A percentile compares a stretch with the other conserved stretches of the same genome.
Conservation (phyloP, 2,329 filamentous ascomycete genomes). For the Fusarium sp. region DNA sequence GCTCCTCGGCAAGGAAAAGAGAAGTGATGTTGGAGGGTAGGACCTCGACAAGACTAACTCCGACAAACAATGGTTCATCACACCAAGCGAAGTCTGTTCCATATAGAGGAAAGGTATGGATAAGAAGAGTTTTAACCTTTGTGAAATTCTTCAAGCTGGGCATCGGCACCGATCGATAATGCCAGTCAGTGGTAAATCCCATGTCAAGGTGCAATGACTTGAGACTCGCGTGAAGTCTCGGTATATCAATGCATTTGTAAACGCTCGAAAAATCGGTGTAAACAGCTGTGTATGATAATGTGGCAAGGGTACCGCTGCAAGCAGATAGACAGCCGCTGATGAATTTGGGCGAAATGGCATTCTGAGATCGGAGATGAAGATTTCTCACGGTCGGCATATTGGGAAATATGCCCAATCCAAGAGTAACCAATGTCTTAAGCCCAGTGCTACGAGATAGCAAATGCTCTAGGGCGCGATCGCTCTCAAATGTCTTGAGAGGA, state of each 20-base stretch:
- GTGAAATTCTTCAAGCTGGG: slow-evolving; percentile 1
- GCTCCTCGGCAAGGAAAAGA: not conserved
- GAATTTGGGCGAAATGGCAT: rapidly evolving
- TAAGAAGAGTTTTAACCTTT: not conserved
- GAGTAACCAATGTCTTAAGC: not conserved
- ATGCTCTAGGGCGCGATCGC: rapidly evolving
- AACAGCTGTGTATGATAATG: not conserved
- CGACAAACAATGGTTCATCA: rapidly evolving
- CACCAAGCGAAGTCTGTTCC: rapidly evolving
- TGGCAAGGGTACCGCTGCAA: not conserved
- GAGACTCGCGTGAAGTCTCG: not conserved
- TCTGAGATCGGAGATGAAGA: not conserved
- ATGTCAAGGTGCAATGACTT: not conserved
- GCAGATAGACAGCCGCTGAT: not conserved
- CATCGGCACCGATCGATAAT: not conserved
- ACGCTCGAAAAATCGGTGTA: not conserved
- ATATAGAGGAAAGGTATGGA: not conserved
- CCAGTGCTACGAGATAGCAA: not conserved
- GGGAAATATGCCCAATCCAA: rapidly evolving
- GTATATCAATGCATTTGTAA: not conserved
- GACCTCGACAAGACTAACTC: not conserved
- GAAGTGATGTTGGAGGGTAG: not conserved
- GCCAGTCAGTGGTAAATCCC: rapidly evolving
- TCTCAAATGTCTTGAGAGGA: not conserved
- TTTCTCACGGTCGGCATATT: not conserved